phyloP scores from a whole-genome alignment of 2,329 filamentous ascomycete species.

The Aspergillus tamarii region DNA sequence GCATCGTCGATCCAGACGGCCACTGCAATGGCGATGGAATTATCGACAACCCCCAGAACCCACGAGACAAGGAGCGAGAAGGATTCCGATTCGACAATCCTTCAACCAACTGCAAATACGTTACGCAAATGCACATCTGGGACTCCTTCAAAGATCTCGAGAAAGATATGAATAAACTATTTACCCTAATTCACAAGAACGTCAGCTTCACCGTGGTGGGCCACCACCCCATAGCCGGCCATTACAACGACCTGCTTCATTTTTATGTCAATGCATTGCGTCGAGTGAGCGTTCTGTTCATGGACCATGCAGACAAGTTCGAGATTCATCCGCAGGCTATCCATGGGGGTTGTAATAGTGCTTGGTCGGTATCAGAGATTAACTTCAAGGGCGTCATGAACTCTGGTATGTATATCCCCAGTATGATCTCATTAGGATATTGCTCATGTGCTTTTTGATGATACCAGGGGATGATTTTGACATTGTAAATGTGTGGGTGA shows the following conservation, averaged over 20 bases:
- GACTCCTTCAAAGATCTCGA: conserved; percentile 37
- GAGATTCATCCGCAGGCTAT: conserved; percentile 35
- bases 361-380: conserved; percentile 39
- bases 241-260: conserved; percentile 36
- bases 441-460: not conserved
- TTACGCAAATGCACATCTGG: conserved; percentile 37
- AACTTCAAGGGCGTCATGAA: conserved; percentile 36
- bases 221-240: conserved; percentile 37
- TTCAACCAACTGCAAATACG: conserved; percentile 34
- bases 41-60: conserved; percentile 23
- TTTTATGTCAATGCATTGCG: conserved; percentile 39
- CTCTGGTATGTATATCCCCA: conserved; percentile 27
- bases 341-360: conserved; percentile 36
- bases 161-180: conserved; percentile 36
- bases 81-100: conserved; percentile 38
- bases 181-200: conserved; percentile 36
- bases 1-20: conserved; percentile 30
- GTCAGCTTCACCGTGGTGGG: conserved; percentile 38
- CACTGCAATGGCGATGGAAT: conserved; percentile 33
- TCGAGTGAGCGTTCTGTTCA: conserved; percentile 31
- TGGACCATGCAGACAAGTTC: conserved; percentile 34
- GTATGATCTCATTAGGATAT: not conserved
- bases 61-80: conserved; percentile 21
- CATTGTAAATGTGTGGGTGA: conserved; percentile 39
- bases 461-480: conserved; percentile 32